Percentiles rank a stretch among this genome's conserved stretches.
These are phyloP conservation scores for Asclepias syriaca DNA, from an alignment of 257 asterid species.

Conservation along the genomic window DNA sequence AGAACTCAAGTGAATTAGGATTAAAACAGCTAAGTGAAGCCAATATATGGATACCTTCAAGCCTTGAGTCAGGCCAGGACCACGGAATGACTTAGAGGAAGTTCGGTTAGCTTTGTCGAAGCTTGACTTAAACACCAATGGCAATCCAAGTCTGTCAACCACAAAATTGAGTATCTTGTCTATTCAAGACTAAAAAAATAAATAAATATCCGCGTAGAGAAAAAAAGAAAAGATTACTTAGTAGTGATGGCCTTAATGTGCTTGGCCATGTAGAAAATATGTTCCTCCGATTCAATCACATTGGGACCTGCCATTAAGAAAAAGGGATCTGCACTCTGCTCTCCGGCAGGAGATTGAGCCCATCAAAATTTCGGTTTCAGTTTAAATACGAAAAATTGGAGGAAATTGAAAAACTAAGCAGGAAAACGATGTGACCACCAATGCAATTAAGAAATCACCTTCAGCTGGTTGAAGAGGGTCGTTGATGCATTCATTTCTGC, in stretches of 20 bases:
- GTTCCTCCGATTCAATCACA: slow-evolving; percentile 90
- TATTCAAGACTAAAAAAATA: background rate
- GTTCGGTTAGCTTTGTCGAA: slow-evolving; percentile 90
- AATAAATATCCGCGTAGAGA: slow-evolving; percentile 21
- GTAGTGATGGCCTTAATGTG: slow-evolving; percentile 53
- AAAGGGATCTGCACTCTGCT: slow-evolving; percentile 76
- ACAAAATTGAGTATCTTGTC: slow-evolving; percentile 9
- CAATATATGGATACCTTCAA: slow-evolving; percentile 43
- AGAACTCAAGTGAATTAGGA: background rate
- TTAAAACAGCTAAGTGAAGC: background rate
- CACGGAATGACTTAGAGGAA: slow-evolving; percentile 82
- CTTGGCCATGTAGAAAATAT: slow-evolving; percentile 71
- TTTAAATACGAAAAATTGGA: background rate
- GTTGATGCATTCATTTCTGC: slow-evolving; percentile 53
- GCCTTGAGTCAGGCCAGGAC: slow-evolving; percentile 80
- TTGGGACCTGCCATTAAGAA: slow-evolving; percentile 90
- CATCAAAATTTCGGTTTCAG: background rate
- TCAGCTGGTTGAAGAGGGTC: slow-evolving; percentile 69
- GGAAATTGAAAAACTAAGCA: background rate
- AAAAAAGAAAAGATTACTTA: slow-evolving; percentile 26
- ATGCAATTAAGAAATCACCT: slow-evolving; percentile 31
- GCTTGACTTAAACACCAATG: slow-evolving; percentile 77
- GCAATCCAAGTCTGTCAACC: slow-evolving; percentile 52
- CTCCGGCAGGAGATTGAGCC: background rate
- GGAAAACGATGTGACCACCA: background rate